These are phyloP conservation scores for Gaeumannomyces tritici DNA, from an alignment of 2,329 filamentous ascomycete species.

Conservation along the genomic window DNA sequence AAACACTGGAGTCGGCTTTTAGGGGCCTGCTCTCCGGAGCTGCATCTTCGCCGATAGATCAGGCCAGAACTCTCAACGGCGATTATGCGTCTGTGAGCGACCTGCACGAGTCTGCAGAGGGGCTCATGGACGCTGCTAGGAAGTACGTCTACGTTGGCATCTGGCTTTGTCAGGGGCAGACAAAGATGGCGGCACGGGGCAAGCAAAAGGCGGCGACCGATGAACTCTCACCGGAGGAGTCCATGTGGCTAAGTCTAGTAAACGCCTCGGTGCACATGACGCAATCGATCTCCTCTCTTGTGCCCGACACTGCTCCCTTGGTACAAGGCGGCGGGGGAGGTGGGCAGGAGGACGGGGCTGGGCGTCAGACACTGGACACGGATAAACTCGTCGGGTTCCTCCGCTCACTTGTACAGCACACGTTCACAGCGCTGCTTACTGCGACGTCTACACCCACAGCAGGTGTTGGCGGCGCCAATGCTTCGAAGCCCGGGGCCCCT, in stretches of 20 bases:
- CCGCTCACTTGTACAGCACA: constrained; percentile 75
- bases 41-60: not conserved
- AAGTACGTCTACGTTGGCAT: constrained; percentile 91
- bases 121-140: constrained; percentile 67
- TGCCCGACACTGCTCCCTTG: constrained; percentile 24
- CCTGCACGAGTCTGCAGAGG: constrained; percentile 56
- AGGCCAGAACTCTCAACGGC: constrained; percentile 24
- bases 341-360: not conserved
- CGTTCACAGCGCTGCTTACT: constrained; percentile 77
- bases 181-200: constrained; percentile 43
- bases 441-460: constrained; percentile 50
- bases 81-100: constrained; percentile 16
- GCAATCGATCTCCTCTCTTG: constrained; percentile 48
- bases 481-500: constrained; percentile 21
- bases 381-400: constrained; percentile 57
- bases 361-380: constrained; percentile 32
- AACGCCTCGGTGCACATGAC: constrained; percentile 54
- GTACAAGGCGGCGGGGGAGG: constrained; percentile 6
- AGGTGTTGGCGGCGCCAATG: constrained; percentile 11
- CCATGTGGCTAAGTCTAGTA: constrained; percentile 51
- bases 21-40: constrained; percentile 58
- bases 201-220: constrained; percentile 33
- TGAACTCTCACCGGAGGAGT: constrained; percentile 41
- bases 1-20: constrained; percentile 69
- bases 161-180: constrained; percentile 88